phyloP scores from a whole-genome alignment of 192 early-diverging fungal genomes.

The Dimargaris xerosporica region DNA sequence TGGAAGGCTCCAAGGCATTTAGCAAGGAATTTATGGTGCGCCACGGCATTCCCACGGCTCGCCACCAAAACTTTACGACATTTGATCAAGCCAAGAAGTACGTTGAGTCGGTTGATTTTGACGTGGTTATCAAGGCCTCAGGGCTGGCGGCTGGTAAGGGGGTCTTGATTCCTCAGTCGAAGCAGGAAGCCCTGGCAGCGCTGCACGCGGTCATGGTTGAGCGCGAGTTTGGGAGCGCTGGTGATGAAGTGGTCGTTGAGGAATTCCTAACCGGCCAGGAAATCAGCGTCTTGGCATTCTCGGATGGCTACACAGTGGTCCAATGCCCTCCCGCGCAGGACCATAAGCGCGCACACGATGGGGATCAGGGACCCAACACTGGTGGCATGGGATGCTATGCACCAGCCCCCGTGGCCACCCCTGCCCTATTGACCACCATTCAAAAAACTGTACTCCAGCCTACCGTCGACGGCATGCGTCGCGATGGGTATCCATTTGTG shows the following conservation, averaged over 20 bases:
- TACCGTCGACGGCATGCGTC: slow-evolving; percentile 91
- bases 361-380: slow-evolving; percentile 89
- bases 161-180: slow-evolving; percentile 74
- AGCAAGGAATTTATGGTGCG: slow-evolving; percentile 97
- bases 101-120: slow-evolving; percentile 36
- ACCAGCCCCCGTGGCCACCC: slow-evolving; percentile 82
- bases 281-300: slow-evolving; percentile 76
- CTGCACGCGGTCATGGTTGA: slow-evolving; percentile 83
- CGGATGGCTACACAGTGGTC: slow-evolving; percentile 88
- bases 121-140: slow-evolving; percentile 88
- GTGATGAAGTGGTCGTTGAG: slow-evolving; percentile 89
- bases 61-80: slow-evolving; percentile 74
- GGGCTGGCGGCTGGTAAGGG: slow-evolving; percentile 98
- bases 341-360: slow-evolving; percentile 93
- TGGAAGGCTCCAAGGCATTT: slow-evolving; percentile 98
- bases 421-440: slow-evolving; percentile 52
- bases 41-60: slow-evolving; percentile 91
- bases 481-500: slow-evolving; percentile 90
- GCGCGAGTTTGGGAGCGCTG: slow-evolving; percentile 75
- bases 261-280: slow-evolving; percentile 90
- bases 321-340: slow-evolving; percentile 91
- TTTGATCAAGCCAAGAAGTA: slow-evolving; percentile 52
- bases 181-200: slow-evolving; percentile 70
- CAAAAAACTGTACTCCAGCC: slow-evolving; percentile 71
- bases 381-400: slow-evolving; percentile 99